Evolutionary conservation across 495 filamentous ascomycete genomes (phyloP).

Genomic region (Viridothelium virens): DNA sequence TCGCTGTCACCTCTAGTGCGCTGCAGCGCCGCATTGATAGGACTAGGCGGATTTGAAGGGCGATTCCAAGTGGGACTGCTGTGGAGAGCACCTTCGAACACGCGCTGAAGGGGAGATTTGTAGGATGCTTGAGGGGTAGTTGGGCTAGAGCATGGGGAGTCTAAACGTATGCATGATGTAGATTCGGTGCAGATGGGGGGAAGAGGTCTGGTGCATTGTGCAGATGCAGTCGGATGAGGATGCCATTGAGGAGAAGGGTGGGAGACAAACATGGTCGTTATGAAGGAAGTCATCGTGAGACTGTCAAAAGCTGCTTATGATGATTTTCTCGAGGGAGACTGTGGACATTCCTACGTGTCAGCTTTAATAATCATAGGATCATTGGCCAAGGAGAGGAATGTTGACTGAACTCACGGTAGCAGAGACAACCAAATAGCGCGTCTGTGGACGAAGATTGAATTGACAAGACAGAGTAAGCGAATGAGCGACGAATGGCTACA

Average conservation of each 20-base stretch:
- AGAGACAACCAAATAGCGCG: background rate
- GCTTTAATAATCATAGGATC: background rate
- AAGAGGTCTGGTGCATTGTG: constrained; percentile 31
- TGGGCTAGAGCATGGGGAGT: constrained; percentile 14
- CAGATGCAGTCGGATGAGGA: constrained; percentile 29
- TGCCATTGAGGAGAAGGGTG: constrained; percentile 31
- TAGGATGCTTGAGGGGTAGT: constrained; percentile 20
- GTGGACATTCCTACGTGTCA: constrained; percentile 1
- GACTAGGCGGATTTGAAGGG: background rate
- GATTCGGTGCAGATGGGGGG: constrained; percentile 32
- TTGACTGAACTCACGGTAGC: background rate
- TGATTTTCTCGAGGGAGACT: background rate
- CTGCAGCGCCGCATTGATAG: constrained; percentile 14
- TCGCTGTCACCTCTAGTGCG: constrained; percentile 5
- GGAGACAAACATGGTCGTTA: constrained; percentile 63
- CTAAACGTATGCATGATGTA: constrained; percentile 27
- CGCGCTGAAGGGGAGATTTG: constrained; percentile 22
- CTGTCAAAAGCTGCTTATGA: background rate
- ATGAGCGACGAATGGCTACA: background rate
- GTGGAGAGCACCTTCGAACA: constrained; percentile 7
- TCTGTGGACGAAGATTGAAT: background rate
- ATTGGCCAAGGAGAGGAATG: background rate
- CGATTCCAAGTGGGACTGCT: background rate
- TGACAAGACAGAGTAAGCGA: background rate
- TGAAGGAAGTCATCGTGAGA: constrained; percentile 54